A percentile compares a stretch with the other conserved stretches of the same genome.
These are phyloP conservation scores for Polychaeton citri DNA, from an alignment of 2,329 filamentous ascomycete species.

Conservation along the genomic window DNA sequence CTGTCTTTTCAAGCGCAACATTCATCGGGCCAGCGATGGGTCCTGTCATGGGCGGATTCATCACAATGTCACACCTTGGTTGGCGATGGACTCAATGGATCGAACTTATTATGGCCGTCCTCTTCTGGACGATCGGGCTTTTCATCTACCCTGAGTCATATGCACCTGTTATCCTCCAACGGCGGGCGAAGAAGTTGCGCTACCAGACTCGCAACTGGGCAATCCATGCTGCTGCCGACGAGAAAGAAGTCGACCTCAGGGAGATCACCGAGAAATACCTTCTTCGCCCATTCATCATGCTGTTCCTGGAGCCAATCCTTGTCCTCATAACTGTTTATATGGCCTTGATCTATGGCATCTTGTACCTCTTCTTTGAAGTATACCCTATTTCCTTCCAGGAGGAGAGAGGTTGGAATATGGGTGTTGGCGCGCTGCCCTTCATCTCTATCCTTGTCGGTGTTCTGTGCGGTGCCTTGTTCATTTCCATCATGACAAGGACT, in stretches of 20 bases:
- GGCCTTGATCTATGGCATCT: conserved; percentile 16
- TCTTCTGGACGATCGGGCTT: conserved; percentile 30
- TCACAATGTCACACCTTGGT: conserved; percentile 10
- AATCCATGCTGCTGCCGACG: conserved; percentile 32
- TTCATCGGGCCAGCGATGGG: conserved; percentile 17
- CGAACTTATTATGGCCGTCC: conserved; percentile 25
- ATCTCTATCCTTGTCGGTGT: conserved; percentile 14
- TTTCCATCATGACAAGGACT: conserved; percentile 10
- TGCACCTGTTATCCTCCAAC: conserved; percentile 33
- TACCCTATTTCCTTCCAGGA: conserved; percentile 19
- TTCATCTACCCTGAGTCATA: conserved; percentile 40
- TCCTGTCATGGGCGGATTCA: conserved; percentile 10
- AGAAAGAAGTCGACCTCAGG: conserved; percentile 25
- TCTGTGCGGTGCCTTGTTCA: conserved; percentile 9
- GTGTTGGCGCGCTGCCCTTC: conserved; percentile 17
- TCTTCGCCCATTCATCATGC: conserved; percentile 14
- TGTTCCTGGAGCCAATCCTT: conserved; percentile 16
- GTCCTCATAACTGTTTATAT: conserved; percentile 17
- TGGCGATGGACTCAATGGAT: conserved; percentile 20
- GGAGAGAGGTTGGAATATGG: conserved; percentile 12
- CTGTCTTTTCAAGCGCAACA: conserved; percentile 16
- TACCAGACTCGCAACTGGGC: conserved; percentile 35
- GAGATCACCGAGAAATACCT: conserved; percentile 13
- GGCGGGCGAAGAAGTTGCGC: conserved; percentile 36
- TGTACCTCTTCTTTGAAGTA: conserved; percentile 30